Base-by-base conservation (phyloP, 441 rosid species). In the Sinapis alba region DNA sequence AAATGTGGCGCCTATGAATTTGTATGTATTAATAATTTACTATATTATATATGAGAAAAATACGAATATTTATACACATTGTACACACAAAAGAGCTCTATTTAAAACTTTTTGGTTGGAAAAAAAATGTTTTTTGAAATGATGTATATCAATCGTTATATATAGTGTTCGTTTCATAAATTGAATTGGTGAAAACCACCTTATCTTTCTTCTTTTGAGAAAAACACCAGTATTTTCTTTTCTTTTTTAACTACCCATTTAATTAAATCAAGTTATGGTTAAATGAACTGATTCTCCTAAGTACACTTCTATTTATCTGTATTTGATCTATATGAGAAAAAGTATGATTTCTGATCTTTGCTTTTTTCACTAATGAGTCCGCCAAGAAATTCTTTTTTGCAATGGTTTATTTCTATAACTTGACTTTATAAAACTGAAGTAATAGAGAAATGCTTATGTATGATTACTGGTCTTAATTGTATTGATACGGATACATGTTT, bases 1-100 rank as follows among this genome's bases (percentile, higher is more conserved):
- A 5, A 60, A 60, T 75, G 26, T 66, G 41, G 53, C 21, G 11
- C 16, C 50, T 74, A 24, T 53, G 36, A 12, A 59, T 21, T 30
- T 67, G 54, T 47, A 26, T 73, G 63, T 56, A 45, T 43, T 54
- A 32, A 62, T 34, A 61, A 5, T 11, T 21, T 11, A 3, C 32
- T 32, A 34, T n/a, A 8, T 56, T 24, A 32, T 70, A 34, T 43
- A 51, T 51, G 57, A 60, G 27, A 18, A 59, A 36, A 18, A 6
- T 59, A 51, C 24, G 26, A 50, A 18, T 51, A 19, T 45, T 5
- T 8, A 51, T 56, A 56, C 30, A 30, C 4, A 10, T 18, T 18
- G 8, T 59, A 28, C 21, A 28, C 41, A 15, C 21, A 16, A 50
- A 50, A 47, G 21, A 16, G 21, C 54, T 18, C 10, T 45, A 15